Conservation (phyloP, 768 basidiomycete species). For the Favolaschia claudopus region DNA sequence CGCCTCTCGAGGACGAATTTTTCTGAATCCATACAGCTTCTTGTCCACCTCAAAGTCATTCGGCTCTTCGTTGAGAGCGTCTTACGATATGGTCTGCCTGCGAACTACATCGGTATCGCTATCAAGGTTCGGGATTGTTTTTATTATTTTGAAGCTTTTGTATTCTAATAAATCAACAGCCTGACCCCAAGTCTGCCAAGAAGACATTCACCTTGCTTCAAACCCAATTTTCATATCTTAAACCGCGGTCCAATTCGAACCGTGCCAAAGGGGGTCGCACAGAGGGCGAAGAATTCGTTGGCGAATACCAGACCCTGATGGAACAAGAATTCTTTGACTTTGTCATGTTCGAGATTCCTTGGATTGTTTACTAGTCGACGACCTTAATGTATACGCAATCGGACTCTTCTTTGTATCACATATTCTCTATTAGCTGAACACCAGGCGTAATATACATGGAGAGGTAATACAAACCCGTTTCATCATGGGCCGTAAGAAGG, state of each 20-base stretch:
- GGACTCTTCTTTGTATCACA: constrained; percentile 42
- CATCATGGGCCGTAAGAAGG: constrained; percentile 18
- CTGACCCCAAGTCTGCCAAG: constrained; percentile 85
- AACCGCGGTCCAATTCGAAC: constrained; percentile 73
- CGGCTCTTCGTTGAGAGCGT: constrained; percentile 95
- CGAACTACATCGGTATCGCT: constrained; percentile 83
- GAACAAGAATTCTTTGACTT: constrained; percentile 98
- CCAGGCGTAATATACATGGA: constrained; percentile 31
- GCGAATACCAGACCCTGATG: constrained; percentile 92
- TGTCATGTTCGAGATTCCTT: constrained; percentile 91
- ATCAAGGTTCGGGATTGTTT: constrained; percentile 66
- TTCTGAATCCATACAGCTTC: constrained; percentile 93
- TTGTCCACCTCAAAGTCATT: constrained; percentile 92
- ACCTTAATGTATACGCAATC: constrained; percentile 23
- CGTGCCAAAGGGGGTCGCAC: constrained; percentile 50
- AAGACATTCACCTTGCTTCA: constrained; percentile 79
- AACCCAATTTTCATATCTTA: constrained; percentile 81
- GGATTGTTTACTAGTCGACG: constrained; percentile 71
- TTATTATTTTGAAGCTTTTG: background rate
- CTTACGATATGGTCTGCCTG: constrained; percentile 92
- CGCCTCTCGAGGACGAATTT: constrained; percentile 94
- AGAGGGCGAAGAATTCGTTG: constrained; percentile 73
- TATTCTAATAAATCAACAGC: constrained; percentile 52
- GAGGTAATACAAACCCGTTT: constrained; percentile 32
- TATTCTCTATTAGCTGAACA: constrained; percentile 53